phyloP scores from a whole-genome alignment of 202 grass and related monocot species.

The Schoenoplectus triqueter region DNA sequence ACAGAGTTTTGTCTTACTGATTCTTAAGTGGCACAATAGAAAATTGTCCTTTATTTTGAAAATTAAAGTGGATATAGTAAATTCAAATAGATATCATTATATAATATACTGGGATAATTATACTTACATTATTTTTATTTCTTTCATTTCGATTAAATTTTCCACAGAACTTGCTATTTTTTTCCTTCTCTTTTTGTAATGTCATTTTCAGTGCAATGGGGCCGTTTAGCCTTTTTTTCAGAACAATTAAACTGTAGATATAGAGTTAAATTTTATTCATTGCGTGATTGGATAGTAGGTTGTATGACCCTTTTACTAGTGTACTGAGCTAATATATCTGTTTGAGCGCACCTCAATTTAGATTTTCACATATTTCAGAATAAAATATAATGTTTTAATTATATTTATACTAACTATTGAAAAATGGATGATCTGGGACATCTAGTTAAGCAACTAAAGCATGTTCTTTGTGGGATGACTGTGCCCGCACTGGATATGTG shows the following conservation, averaged over 20 bases:
- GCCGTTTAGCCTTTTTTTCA: not conserved
- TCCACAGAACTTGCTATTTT: not conserved
- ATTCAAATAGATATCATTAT: not conserved
- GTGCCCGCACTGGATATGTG: not conserved
- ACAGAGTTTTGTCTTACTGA: not conserved
- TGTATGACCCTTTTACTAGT: not conserved
- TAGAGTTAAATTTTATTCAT: not conserved
- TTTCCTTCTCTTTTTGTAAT: not conserved
- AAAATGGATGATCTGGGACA: not conserved
- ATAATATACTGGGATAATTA: not conserved
- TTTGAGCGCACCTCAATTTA: not conserved
- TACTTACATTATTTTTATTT: not conserved
- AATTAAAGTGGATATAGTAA: not conserved
- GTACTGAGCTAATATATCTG: not conserved
- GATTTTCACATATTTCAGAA: not conserved
- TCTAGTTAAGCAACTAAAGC: not conserved
- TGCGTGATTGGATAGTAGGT: not conserved
- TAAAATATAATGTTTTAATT: not conserved
- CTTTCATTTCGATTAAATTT: not conserved
- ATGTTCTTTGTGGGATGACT: not conserved
- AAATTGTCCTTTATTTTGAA: not conserved
- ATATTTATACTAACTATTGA: not conserved
- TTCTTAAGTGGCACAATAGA: not conserved
- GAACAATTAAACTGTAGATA: not conserved
- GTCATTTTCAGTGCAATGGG: not conserved